These are phyloP conservation scores for Agaricus bisporus DNA, from an alignment of 768 basidiomycete genomes.

Conservation along the genomic window DNA sequence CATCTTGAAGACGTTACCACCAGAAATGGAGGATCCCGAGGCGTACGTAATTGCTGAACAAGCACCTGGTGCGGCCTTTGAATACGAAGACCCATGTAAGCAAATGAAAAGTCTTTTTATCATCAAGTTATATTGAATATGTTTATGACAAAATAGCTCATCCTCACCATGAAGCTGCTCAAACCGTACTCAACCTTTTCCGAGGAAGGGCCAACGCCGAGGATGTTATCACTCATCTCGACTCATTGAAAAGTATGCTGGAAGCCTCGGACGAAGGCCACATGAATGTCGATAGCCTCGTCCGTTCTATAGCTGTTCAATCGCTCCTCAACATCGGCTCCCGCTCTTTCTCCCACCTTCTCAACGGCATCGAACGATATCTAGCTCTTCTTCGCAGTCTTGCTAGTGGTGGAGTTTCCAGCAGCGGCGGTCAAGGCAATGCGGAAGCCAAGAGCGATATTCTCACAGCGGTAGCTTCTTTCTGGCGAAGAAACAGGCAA, in stretches of 20 bases:
- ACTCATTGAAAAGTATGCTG: slow-evolving; percentile 59
- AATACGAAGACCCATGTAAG: slow-evolving; percentile 77
- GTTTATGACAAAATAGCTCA: slow-evolving; percentile 42
- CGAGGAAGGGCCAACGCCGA: slow-evolving; percentile 77
- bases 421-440: slow-evolving; percentile 30
- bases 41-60: slow-evolving; percentile 58
- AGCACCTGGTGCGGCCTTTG: slow-evolving; percentile 74
- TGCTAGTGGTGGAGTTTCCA: slow-evolving; percentile 40
- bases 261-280: slow-evolving; percentile 54
- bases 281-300: slow-evolving; percentile 54
- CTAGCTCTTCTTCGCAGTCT: slow-evolving; percentile 68
- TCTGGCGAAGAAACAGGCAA: slow-evolving; percentile 83
- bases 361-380: slow-evolving; percentile 96
- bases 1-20: slow-evolving; percentile 82
- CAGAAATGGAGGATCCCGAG: slow-evolving; percentile 65
- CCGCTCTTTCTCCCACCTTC: slow-evolving; percentile 94
- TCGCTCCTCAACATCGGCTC: slow-evolving; percentile 88
- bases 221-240: slow-evolving; percentile 72
- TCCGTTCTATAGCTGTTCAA: slow-evolving; percentile 79
- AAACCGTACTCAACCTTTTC: slow-evolving; percentile 71
- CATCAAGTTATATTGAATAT: neutral
- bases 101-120: slow-evolving; percentile 2
- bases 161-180: slow-evolving; percentile 75
- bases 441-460: slow-evolving; percentile 64
- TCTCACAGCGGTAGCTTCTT: slow-evolving; percentile 61